Conservation (phyloP, 1,139 yeast species). For the Yamadazyma taylorii region DNA sequence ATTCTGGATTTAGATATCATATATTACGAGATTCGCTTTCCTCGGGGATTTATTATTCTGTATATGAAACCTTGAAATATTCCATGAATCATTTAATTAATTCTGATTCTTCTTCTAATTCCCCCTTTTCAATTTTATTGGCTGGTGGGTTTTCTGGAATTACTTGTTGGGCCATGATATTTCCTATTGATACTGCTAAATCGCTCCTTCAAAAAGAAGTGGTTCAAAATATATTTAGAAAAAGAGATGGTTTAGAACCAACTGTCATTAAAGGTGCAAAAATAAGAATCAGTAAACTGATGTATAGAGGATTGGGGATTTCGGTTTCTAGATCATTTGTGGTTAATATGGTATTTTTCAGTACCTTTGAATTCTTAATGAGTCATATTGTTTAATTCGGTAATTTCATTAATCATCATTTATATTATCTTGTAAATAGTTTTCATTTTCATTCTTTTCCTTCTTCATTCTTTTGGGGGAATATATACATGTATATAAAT, state of each 20-base stretch:
- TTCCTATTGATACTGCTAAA: conserved; percentile 81
- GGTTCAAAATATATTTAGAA: conserved; percentile 62
- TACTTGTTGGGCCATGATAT: conserved; percentile 68
- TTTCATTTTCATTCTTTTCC: too few species aligned
- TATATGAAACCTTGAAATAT: conserved; percentile 71
- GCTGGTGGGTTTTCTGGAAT: conserved; percentile 86
- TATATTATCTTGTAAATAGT: conserved; percentile 10
- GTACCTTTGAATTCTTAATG: conserved; percentile 69
- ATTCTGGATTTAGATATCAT: conserved; percentile 73
- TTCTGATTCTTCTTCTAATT: conserved; percentile 26
- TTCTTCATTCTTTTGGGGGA: too few species aligned
- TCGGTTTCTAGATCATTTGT: conserved; percentile 69
- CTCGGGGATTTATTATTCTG: conserved; percentile 71
- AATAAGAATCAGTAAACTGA: conserved; percentile 41
- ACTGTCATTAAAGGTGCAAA: conserved; percentile 31
- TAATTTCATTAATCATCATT: neutral
- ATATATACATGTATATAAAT: too few species aligned
- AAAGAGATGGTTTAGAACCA: conserved; percentile 43
- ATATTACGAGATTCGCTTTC: conserved; percentile 67
- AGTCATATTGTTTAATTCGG: conserved; percentile 35
- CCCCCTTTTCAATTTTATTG: conserved; percentile 40
- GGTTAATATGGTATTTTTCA: conserved; percentile 75
- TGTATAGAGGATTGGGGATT: conserved; percentile 79
- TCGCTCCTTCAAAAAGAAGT: conserved; percentile 73
- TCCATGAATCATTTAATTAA: conserved; percentile 36